Evolutionary conservation across 257 asterid species (phyloP), one percentile per base, ranked within the genome.

Genomic region (Jacaranda copaia): DNA sequence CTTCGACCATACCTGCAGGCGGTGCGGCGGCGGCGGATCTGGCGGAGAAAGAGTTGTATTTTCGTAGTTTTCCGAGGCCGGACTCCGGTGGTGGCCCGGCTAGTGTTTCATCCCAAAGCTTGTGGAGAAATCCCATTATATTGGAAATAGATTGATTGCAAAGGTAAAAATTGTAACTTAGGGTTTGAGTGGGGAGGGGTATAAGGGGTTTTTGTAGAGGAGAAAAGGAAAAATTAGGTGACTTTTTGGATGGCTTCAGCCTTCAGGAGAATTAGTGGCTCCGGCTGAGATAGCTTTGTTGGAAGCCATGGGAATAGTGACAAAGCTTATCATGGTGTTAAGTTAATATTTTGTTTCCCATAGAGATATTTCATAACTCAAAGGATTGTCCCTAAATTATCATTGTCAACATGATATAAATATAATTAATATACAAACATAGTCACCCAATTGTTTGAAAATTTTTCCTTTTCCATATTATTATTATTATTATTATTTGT

Each of bases 31-130:
- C 60, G 48, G 73, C 36, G 14, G 80, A 73, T 10, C 82, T 74
- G 74, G 73, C 87, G 13, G 87, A 53, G 68, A 92, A 80, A 1
- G 97, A 85, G 65, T 88, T 83, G 74, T 83, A 79, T 73, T 90
- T 92, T 1, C 96, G 88, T 65, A 92, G 96, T 69, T 87, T 90
- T 3, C 91, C 91, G 1, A 92, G 84, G 68, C 97, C 97, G 36
- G 92, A 83, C 0, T 89, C 93, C 1, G 97, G 97, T 8, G 94
- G 35, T 0, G 97, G 96, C 3, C 96, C 96, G 36, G 97, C 97
- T 1, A 92, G 80, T n/a, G 96, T 92, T 6, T 92, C 97, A 69
- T 92, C 97, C 97, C 97, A 92, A 5, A 90, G 84, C 77, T 87
- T 88, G 86, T 92, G 77, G 51, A 92, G 89, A 67, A 92, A 89